Conservation (phyloP, 768 basidiomycete genomes). For the Dentipellis sp. region DNA sequence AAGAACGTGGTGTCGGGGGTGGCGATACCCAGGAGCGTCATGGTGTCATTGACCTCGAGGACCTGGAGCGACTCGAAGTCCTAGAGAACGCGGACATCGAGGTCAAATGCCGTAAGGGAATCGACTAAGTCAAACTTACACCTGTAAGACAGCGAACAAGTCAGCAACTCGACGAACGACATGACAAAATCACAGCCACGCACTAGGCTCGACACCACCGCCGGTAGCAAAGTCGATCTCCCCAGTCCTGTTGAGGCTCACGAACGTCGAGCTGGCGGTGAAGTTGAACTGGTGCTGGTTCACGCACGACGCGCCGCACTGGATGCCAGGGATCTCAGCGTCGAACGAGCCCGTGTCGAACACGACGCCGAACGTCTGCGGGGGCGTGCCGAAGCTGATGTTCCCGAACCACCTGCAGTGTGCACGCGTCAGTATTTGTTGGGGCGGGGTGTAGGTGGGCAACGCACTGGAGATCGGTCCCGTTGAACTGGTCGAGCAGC, state of each 20-base stretch:
- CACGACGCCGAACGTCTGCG: constrained; percentile 37
- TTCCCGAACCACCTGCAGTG: constrained; percentile 41
- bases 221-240: constrained; percentile 48
- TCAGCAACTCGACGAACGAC: too few species aligned
- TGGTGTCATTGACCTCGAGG: constrained; percentile 37
- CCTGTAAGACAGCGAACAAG: too few species aligned
- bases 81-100: constrained; percentile 18
- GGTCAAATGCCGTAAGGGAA: not conserved
- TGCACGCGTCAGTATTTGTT: not conserved
- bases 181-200: too few species aligned
- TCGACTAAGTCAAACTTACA: not conserved
- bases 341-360: constrained; percentile 47
- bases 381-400: constrained; percentile 46
- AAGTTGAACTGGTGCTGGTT: constrained; percentile 39
- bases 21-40: constrained; percentile 36
- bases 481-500: not conserved
- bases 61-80: constrained; percentile 38
- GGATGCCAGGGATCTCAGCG: constrained; percentile 40
- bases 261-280: constrained; percentile 41
- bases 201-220: constrained; percentile 42
- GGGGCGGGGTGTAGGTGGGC: not conserved
- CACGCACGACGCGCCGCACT: constrained; percentile 34
- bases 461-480: not conserved
- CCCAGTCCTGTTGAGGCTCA: constrained; percentile 30
- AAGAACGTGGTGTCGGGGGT: constrained; percentile 32